Base-by-base conservation (phyloP, 2,329 filamentous ascomycete species). In the Neofusicoccum sp. region DNA sequence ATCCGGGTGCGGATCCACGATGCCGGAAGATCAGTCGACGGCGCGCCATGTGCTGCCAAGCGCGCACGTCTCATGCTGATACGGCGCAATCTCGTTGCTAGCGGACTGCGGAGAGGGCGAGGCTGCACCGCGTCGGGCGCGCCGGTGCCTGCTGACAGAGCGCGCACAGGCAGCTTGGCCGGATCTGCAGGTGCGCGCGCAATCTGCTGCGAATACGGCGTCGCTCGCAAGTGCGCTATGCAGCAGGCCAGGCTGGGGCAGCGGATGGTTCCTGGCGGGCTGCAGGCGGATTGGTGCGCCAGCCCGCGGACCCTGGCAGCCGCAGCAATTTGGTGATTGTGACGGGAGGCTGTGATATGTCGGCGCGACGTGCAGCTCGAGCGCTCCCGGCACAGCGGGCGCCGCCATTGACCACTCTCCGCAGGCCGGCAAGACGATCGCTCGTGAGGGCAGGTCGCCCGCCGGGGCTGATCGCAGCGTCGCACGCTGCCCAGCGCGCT, bases 321-420 rank as follows among this genome's bases (percentile, higher is more conserved):
- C 12, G 31, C 20, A 38, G 26, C 33, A 40, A 53, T 38, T 40
- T 53, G 34, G 33, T 40, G 56, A 59, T 59, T 41, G 57, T 41
- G 56, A 48, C 56, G 41, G 48, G 14, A 36, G 47, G 48, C 48
- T 40, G 56, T 48, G 56, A 58, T 48, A 44, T 59, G 57, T 49
- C 57, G 47, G 57, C 26, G 44, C 31, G 56, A 16, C 43, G 34
- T 49, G 57, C 57, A 60, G 45, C 49, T 54, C 49, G 34, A 54
- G 49, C 49, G 16, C 24, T 41, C 11, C 33, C 48, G 16, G 12
- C 41, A 8, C 16, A 9, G 24, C 16, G 41, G 16, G 20, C 20
- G 20, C 20, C 20, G 20, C 20, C 20, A 20, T 43, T 20, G 40
- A 31, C 51, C n/a, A 14, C 49, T 53, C 49, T 30, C 49, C 49